Evolutionary conservation across 306 rosid genomes (phyloP).

Genomic region (Quercus parvula): DNA sequence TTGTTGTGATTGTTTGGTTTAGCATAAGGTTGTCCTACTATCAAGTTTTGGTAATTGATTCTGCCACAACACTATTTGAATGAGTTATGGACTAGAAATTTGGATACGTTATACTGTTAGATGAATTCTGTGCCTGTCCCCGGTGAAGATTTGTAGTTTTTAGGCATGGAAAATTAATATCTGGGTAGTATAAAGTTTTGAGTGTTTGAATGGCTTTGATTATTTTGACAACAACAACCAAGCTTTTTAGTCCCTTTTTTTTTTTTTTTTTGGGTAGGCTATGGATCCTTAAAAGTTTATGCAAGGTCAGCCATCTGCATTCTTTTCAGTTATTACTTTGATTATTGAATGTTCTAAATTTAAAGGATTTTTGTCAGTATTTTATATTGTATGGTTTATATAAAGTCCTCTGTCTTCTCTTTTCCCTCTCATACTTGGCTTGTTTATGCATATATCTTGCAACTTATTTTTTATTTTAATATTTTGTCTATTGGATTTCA

Average conservation of each 20-base stretch:
- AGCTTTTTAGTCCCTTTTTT: too few species aligned
- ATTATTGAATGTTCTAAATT: neutral
- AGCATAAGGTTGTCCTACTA: neutral
- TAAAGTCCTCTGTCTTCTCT: neutral
- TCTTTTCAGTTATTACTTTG: too few species aligned
- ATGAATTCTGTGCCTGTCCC: neutral
- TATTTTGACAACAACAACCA: too few species aligned
- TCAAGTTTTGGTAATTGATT: neutral
- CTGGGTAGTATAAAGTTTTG: neutral
- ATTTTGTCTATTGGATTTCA: too few species aligned
- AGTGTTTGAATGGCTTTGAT: neutral
- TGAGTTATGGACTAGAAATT: neutral
- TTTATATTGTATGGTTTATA: neutral
- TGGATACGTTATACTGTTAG: neutral
- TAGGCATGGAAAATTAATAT: neutral
- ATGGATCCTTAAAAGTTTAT: too few species aligned
- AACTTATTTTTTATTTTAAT: too few species aligned
- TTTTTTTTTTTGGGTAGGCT: too few species aligned
- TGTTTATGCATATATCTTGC: too few species aligned
- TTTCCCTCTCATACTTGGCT: too few species aligned
- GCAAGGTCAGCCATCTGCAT: too few species aligned
- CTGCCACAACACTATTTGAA: neutral
- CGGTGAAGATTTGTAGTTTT: neutral
- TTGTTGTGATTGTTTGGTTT: neutral
- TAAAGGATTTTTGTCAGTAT: neutral